phyloP scores from a whole-genome alignment of 176 grass and related monocot species.

The Cenchrus purpureus region DNA sequence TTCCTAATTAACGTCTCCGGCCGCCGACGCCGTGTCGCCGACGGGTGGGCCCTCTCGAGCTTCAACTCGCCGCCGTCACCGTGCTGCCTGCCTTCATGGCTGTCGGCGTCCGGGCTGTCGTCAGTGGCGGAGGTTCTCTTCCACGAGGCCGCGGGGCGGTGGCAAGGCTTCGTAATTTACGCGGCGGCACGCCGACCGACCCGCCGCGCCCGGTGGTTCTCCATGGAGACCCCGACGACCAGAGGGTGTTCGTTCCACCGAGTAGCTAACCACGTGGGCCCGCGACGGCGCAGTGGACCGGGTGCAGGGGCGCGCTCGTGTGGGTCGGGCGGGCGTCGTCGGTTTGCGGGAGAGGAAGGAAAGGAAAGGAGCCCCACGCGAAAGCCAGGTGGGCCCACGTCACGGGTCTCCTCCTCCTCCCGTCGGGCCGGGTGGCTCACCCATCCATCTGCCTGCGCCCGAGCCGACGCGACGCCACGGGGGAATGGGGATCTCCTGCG shows the following conservation, averaged over 20 bases:
- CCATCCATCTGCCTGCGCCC: neutral
- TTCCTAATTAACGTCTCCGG: neutral
- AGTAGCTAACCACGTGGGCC: neutral
- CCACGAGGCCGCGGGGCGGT: neutral
- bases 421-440: slow-evolving; percentile 13
- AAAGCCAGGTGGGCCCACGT: neutral
- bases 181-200: neutral
- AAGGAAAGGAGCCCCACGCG: neutral
- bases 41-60: neutral
- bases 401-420: slow-evolving; percentile 8
- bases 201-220: neutral
- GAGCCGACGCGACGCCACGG: neutral
- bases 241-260: neutral
- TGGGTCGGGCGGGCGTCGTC: slow-evolving; percentile 5
- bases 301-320: neutral
- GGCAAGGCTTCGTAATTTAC: slow-evolving; percentile 11
- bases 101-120: neutral
- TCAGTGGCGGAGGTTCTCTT: neutral
- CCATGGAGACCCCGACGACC: too few species aligned
- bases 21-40: neutral
- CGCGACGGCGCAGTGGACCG: neutral
- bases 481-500: neutral
- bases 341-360: slow-evolving; percentile 3
- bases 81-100: neutral
- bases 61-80: neutral